phyloP scores from a whole-genome alignment of 208 protist species.

The Lotmaria passim region DNA sequence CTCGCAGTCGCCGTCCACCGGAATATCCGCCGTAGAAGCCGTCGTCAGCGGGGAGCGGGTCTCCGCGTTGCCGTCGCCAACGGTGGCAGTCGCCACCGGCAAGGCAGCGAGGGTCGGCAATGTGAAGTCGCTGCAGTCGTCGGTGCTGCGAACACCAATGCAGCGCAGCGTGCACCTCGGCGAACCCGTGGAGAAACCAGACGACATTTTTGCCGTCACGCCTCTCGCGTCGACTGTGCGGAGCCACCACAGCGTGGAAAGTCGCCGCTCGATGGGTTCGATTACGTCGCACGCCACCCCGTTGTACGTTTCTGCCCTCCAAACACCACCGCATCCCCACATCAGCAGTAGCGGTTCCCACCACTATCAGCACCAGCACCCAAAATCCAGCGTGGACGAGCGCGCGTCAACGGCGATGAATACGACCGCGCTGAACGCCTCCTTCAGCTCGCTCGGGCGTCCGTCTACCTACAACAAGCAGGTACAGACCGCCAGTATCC shows the following conservation, averaged over 20 bases:
- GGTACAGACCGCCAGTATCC: conserved; percentile 33
- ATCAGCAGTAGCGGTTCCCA: not conserved
- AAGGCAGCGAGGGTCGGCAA: not conserved
- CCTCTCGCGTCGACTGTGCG: conserved; percentile 18
- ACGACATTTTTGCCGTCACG: not conserved
- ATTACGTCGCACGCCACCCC: conserved; percentile 5
- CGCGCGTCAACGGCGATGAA: not conserved
- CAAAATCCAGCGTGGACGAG: not conserved
- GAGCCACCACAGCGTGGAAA: conserved; percentile 27
- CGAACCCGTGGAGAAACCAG: not conserved
- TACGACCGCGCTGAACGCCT: not conserved
- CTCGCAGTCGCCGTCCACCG: not conserved
- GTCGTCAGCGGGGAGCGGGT: no score
- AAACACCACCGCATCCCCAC: not conserved
- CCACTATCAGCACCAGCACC: not conserved
- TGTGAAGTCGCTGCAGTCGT: not conserved
- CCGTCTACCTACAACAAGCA: conserved; percentile 32
- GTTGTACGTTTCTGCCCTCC: not conserved
- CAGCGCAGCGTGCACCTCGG: not conserved
- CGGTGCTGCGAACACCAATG: not conserved
- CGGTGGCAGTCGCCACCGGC: not conserved
- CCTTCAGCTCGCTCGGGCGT: conserved; percentile 5
- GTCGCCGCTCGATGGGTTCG: conserved; percentile 1
- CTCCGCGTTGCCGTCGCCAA: not conserved
- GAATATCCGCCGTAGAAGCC: no score